phyloP scores from a whole-genome alignment of 768 basidiomycete genomes.

The Bullera alba region DNA sequence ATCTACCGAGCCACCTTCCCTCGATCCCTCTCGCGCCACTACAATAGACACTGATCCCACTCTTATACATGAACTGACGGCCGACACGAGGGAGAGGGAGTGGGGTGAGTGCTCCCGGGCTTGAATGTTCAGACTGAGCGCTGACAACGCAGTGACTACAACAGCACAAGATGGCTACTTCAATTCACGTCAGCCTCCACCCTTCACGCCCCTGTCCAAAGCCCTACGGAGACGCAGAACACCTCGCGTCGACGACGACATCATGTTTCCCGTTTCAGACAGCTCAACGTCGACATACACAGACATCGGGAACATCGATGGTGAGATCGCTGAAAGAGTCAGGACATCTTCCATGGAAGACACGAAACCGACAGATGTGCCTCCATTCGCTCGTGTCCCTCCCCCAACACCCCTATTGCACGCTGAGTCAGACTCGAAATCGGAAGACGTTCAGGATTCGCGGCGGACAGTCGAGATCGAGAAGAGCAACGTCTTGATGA shows the following conservation, averaged over 20 bases:
- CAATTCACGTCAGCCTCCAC: slow-evolving; percentile 14
- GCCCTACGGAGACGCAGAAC: slow-evolving; percentile 1
- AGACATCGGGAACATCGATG: not conserved
- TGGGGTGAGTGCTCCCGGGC: slow-evolving; percentile 25
- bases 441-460: too few relatives aligned
- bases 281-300: not conserved
- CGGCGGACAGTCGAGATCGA: slow-evolving; percentile 55
- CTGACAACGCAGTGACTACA: not conserved
- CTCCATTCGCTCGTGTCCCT: too few relatives aligned
- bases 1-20: not conserved
- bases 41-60: slow-evolving; percentile 29
- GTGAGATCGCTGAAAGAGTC: not conserved
- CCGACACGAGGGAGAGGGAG: slow-evolving; percentile 24
- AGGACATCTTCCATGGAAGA: not conserved
- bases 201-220: slow-evolving; percentile 14
- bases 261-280: not conserved
- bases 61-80: slow-evolving; percentile 27
- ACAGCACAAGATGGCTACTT: slow-evolving; percentile 36
- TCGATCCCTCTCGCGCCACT: not conserved
- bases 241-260: not conserved
- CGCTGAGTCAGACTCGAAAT: too few relatives aligned
- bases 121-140: not conserved
- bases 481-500: slow-evolving; percentile 90
- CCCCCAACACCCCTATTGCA: too few relatives aligned
- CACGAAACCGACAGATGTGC: not conserved